These are phyloP conservation scores for Penicillium macrosclerotiorum DNA, from an alignment of 495 filamentous ascomycete genomes.

Conservation along the genomic window DNA sequence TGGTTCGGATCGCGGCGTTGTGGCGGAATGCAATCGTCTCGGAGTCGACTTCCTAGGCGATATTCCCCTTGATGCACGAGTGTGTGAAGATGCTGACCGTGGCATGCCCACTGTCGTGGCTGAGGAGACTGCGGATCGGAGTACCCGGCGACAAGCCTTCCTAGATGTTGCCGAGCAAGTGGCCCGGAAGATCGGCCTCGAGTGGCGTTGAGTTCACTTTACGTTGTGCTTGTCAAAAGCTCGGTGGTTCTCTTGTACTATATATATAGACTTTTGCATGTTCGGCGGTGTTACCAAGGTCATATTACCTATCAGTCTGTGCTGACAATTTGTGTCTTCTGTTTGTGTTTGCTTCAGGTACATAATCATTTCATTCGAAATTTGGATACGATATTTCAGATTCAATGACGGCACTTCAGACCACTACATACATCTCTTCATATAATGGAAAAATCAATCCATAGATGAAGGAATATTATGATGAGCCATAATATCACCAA, in stretches of 20 bases:
- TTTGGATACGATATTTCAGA: too few relatives aligned
- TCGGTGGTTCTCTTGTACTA: background rate
- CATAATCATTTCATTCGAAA: too few relatives aligned
- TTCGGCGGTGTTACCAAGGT: too few relatives aligned
- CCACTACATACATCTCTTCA: too few relatives aligned
- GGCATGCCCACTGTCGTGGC: constrained; percentile 90
- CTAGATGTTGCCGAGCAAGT: constrained; percentile 64
- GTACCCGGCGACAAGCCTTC: constrained; percentile 69
- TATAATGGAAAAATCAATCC: background rate
- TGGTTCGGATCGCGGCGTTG: constrained; percentile 48
- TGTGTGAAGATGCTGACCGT: constrained; percentile 85
- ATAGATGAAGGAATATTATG: background rate
- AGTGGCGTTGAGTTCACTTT: constrained; percentile 22
- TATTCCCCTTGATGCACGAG: constrained; percentile 81
- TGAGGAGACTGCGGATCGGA: constrained; percentile 74
- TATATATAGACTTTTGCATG: background rate
- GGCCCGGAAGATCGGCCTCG: constrained; percentile 46
- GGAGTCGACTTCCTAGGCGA: constrained; percentile 79
- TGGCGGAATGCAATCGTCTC: constrained; percentile 58
- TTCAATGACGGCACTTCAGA: too few relatives aligned
- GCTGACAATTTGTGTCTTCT: too few relatives aligned
- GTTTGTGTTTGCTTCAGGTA: too few relatives aligned
- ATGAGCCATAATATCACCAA: background rate
- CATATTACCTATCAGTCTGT: too few relatives aligned
- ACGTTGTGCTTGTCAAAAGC: too few relatives aligned